Percentiles rank a stretch among this genome's conserved stretches.
phyloP scores from a whole-genome alignment of 164 flowering plant genomes.

The Litsea cubeba region DNA sequence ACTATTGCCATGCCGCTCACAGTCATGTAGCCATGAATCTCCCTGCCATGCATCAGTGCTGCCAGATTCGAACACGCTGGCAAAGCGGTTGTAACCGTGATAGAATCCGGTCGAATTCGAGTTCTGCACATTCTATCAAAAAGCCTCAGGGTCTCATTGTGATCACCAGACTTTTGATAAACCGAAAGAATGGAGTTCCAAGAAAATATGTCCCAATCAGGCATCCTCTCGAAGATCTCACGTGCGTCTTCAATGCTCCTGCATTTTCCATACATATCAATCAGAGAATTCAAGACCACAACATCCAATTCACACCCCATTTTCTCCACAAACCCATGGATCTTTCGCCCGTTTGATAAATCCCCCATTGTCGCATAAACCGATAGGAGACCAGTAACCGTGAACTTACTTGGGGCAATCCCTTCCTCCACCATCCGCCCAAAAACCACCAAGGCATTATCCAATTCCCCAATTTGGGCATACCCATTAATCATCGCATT shows the following conservation, averaged over 20 bases:
- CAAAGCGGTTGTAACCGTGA: constrained; percentile 50
- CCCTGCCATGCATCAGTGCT: constrained; percentile 60
- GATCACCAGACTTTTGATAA: constrained; percentile 49
- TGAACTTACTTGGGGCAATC: constrained; percentile 37
- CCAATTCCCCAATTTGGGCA: constrained; percentile 41
- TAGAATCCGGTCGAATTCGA: constrained; percentile 47
- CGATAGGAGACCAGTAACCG: constrained; percentile 55
- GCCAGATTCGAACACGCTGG: constrained; percentile 62
- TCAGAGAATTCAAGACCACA: constrained; percentile 48
- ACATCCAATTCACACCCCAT: constrained; percentile 41
- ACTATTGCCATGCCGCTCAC: constrained; percentile 37
- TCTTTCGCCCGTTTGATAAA: constrained; percentile 34
- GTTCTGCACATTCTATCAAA: constrained; percentile 42
- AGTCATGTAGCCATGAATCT: constrained; percentile 61
- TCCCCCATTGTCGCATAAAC: constrained; percentile 33
- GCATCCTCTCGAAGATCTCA: constrained; percentile 40
- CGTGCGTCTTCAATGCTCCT: constrained; percentile 34
- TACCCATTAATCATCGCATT: constrained; percentile 68
- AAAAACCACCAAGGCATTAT: constrained; percentile 39
- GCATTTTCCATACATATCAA: constrained; percentile 77
- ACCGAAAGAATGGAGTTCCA: constrained; percentile 71
- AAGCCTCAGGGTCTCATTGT: constrained; percentile 40
- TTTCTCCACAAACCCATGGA: constrained; percentile 52
- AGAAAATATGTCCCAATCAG: constrained; percentile 44
- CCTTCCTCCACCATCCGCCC: constrained; percentile 38